Conservation (phyloP, 208 protist species). For the Acanthamoeba divionensis region DNA sequence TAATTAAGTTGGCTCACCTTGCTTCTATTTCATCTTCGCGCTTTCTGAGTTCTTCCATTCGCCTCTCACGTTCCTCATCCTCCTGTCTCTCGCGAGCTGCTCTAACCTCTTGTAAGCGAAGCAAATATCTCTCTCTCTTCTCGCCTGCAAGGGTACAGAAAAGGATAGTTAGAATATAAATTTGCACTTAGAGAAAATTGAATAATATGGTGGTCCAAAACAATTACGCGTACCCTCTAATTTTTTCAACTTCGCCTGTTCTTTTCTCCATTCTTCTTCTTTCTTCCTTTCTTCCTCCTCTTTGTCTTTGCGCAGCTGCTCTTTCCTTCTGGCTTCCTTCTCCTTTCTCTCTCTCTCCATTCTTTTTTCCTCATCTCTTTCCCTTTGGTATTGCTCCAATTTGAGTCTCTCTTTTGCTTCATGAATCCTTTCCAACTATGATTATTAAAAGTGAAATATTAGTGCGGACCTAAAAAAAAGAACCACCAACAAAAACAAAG, state of each 20-base stretch:
- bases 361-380: neutral
- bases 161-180: too few relatives aligned
- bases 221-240: neutral
- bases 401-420: conserved; percentile 10
- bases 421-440: conserved; percentile 4
- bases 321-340: neutral
- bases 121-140: conserved; percentile 11
- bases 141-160: neutral
- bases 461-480: neutral
- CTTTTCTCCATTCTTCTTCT: conserved; percentile 15
- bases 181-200: neutral
- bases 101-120: neutral
- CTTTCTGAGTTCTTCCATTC: conserved; percentile 30
- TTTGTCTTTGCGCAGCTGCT: neutral
- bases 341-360: conserved; percentile 9
- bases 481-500: neutral
- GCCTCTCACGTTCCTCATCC: conserved; percentile 14
- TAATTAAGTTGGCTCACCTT: too few relatives aligned
- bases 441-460: too few relatives aligned
- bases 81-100: conserved; percentile 28
- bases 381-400: conserved; percentile 14
- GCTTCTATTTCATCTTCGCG: neutral
- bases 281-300: conserved; percentile 43
- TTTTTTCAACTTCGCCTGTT: conserved; percentile 10
- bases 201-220: neutral